Conservation (phyloP, 352 stramenopile species). For the Pythium monospermum region DNA sequence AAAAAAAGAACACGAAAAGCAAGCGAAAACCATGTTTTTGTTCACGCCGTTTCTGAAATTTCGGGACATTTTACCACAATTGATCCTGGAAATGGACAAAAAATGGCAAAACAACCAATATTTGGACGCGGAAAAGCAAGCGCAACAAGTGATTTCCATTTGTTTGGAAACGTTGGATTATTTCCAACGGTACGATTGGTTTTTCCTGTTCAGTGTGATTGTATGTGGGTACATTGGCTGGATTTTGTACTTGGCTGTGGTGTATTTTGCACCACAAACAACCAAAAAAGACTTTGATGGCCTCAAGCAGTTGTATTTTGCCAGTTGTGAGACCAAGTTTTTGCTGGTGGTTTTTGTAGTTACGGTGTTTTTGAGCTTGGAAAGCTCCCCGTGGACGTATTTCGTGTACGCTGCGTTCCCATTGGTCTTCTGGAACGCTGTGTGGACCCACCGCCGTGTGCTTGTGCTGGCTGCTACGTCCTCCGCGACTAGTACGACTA, state of each 20-base stretch:
- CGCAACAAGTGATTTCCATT: slow-evolving; percentile 65
- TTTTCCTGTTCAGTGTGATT: slow-evolving; percentile 72
- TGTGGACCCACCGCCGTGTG: slow-evolving; percentile 39
- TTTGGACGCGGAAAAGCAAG: slow-evolving; percentile 37
- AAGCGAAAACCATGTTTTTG: slow-evolving; percentile 44
- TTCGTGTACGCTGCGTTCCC: slow-evolving; percentile 74
- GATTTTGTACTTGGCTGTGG: slow-evolving; percentile 57
- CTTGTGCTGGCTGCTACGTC: slow-evolving; percentile 5
- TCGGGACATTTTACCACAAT: slow-evolving; percentile 27
- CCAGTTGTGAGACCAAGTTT: slow-evolving; percentile 3
- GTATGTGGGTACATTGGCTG: slow-evolving; percentile 74
- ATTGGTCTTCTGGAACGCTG: slow-evolving; percentile 56
- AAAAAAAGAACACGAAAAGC: slow-evolving; percentile 65
- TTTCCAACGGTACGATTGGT: slow-evolving; percentile 83
- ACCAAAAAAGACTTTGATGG: slow-evolving; percentile 25
- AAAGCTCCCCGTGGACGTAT: slow-evolving; percentile 68
- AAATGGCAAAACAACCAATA: slow-evolving; percentile 17
- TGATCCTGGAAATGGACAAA: slow-evolving; percentile 25
- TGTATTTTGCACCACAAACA: slow-evolving; percentile 39
- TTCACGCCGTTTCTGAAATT: slow-evolving; percentile 59
- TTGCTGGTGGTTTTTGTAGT: slow-evolving; percentile 31
- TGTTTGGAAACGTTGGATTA: slow-evolving; percentile 74
- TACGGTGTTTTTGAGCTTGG: slow-evolving; percentile 43
- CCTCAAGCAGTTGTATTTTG: background rate
- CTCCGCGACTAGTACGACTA: background rate